These are phyloP conservation scores for Thalassiosira delicatula DNA, from an alignment of 352 stramenopile species.

Conservation along the genomic window DNA sequence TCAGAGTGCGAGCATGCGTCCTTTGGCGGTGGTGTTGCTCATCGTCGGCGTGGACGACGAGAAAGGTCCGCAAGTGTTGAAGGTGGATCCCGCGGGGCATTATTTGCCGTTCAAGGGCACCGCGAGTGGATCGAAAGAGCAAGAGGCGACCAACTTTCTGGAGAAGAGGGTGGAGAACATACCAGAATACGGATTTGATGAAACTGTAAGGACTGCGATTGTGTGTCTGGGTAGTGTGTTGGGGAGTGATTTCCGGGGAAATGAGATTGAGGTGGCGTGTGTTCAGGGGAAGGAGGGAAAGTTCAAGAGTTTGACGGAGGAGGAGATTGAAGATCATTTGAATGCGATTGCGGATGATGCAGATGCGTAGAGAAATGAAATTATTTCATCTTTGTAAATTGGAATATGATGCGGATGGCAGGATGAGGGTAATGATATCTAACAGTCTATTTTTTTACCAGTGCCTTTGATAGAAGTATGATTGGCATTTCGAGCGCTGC, in stretches of 20 bases:
- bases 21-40: constrained; percentile 94
- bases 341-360: constrained; percentile 96
- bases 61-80: constrained; percentile 96
- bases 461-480: too few relatives aligned
- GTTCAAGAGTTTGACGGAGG: constrained; percentile 93
- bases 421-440: too few relatives aligned
- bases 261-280: constrained; percentile 91
- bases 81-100: constrained; percentile 98
- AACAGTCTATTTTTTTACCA: too few relatives aligned
- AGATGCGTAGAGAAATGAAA: constrained; percentile 74
- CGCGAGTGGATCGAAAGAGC: constrained; percentile 94
- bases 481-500: too few relatives aligned
- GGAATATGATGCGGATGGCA: too few relatives aligned
- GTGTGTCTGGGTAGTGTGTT: constrained; percentile 96
- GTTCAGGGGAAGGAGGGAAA: constrained; percentile 79
- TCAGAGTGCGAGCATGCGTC: constrained; percentile 92
- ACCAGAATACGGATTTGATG: constrained; percentile 89
- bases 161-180: constrained; percentile 95
- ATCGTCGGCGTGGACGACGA: constrained; percentile 98
- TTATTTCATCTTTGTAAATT: too few relatives aligned
- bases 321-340: constrained; percentile 97
- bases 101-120: constrained; percentile 93
- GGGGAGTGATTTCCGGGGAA: constrained; percentile 96
- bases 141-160: constrained; percentile 98
- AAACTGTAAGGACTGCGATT: constrained; percentile 95